Percentiles rank a stretch among this genome's conserved stretches.
Evolutionary conservation across 768 basidiomycete genomes (phyloP).

Genomic region (Suillus fuscotomentosus): DNA sequence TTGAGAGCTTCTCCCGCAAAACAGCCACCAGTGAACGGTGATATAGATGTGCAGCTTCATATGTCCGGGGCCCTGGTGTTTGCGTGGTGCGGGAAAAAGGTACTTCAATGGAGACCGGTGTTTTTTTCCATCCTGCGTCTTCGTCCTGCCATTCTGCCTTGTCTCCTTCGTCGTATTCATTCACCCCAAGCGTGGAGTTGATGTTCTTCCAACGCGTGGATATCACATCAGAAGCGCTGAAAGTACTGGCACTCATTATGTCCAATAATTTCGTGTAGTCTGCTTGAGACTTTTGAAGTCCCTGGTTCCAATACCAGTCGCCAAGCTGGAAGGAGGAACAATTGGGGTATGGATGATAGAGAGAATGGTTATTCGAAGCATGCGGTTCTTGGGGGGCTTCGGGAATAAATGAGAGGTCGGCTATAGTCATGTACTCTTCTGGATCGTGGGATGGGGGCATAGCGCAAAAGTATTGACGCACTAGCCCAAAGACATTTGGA

Average conservation of each 20-base stretch:
- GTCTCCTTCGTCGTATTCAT: neutral
- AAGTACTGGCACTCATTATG: neutral
- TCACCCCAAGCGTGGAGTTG: neutral
- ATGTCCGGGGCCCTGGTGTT: constrained; percentile 7
- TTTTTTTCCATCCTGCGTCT: constrained; percentile 13
- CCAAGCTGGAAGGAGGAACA: neutral
- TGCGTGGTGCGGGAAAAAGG: constrained; percentile 8
- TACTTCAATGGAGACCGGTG: neutral
- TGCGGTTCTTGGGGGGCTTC: neutral
- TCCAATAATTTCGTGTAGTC: neutral
- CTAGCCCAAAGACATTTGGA: neutral
- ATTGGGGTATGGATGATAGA: neutral
- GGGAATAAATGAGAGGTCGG: neutral
- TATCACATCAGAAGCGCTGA: too few relatives aligned
- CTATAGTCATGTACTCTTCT: neutral
- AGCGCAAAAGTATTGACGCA: neutral
- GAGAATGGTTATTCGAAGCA: neutral
- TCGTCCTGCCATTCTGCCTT: constrained; percentile 5
- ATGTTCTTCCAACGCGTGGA: constrained; percentile 1
- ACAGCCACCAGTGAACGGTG: constrained; percentile 15
- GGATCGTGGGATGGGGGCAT: neutral
- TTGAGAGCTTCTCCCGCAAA: constrained; percentile 17
- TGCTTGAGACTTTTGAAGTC: neutral
- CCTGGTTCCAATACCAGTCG: neutral
- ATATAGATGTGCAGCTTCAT: constrained; percentile 9